Evolutionary conservation across 805 yeast genomes (phyloP).

Genomic region (Ogataea trehaloabstinens): DNA sequence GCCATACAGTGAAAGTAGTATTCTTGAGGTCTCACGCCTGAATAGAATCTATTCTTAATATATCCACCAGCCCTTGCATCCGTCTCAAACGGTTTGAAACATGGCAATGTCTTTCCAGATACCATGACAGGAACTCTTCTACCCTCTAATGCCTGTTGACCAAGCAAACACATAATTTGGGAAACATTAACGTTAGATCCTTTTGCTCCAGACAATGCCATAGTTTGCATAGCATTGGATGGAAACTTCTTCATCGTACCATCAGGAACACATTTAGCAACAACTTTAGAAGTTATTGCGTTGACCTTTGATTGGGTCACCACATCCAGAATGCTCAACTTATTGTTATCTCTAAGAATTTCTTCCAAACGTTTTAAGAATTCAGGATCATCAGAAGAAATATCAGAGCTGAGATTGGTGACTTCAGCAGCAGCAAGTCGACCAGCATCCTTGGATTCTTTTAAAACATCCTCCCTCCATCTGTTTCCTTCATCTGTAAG

Average conservation of each 20-base stretch:
- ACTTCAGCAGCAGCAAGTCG: conserved; percentile 93
- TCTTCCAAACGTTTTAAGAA: conserved; percentile 88
- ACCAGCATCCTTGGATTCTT: conserved; percentile 78
- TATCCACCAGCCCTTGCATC: conserved; percentile 99
- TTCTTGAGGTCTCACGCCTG: conserved; percentile 97
- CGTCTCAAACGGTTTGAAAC: conserved; percentile 95
- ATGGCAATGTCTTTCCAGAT: conserved; percentile 94
- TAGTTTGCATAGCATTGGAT: conserved; percentile 93
- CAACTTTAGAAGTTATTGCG: conserved; percentile 90
- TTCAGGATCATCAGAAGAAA: conserved; percentile 58
- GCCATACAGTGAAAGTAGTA: conserved; percentile 99
- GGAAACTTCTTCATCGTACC: conserved; percentile 97
- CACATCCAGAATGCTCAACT: conserved; percentile 92
- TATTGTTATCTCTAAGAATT: conserved; percentile 88
- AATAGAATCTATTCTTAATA: conserved; percentile 93
- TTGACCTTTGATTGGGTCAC: conserved; percentile 92
- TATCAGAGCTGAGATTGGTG: conserved; percentile 66
- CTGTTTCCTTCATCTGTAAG: conserved; percentile 87
- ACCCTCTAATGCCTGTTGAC: conserved; percentile 99
- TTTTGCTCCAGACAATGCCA: conserved; percentile 99
- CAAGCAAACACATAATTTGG: conserved; percentile 98
- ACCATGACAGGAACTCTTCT: conserved; percentile 99
- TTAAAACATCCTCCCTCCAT: conserved; percentile 82
- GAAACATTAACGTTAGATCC: conserved; percentile 98
- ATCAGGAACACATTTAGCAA: conserved; percentile 88